Conservation (phyloP, 2,329 filamentous ascomycete species). For the Claviceps sp. region DNA sequence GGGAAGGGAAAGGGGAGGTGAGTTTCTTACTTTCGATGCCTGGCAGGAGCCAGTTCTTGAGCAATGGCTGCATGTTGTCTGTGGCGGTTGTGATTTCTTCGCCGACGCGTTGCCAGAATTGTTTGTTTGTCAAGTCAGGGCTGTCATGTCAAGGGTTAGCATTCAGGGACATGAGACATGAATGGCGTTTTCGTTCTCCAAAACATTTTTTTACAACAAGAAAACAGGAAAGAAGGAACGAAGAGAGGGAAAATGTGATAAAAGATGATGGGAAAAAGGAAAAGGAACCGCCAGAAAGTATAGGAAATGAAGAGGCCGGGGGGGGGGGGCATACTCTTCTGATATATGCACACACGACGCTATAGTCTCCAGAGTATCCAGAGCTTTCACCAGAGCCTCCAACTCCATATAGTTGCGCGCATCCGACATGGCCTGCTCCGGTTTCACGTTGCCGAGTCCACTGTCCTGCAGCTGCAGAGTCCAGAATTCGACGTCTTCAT, state of each 20-base stretch:
- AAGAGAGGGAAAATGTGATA: neutral
- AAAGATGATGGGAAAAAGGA: neutral
- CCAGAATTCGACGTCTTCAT: conserved; percentile 29
- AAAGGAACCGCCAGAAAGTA: neutral
- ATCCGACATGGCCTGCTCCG: conserved; percentile 33
- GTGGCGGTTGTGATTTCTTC: conserved; percentile 40
- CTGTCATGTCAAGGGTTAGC: conserved; percentile 10
- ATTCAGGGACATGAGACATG: neutral
- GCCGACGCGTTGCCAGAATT: conserved; percentile 42
- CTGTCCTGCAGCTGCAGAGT: conserved; percentile 21
- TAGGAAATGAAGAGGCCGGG: neutral
- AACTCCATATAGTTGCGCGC: conserved; percentile 55
- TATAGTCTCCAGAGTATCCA: conserved; percentile 57
- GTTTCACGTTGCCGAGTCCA: conserved; percentile 22
- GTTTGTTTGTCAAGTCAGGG: conserved; percentile 24
- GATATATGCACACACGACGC: conserved; percentile 40
- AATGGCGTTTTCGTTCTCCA: too few species aligned
- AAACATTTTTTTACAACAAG: too few species aligned
- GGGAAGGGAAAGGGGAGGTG: neutral
- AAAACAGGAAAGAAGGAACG: neutral
- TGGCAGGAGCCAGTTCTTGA: conserved; percentile 49
- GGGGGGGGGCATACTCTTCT: conserved; percentile 30
- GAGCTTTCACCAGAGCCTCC: conserved; percentile 49
- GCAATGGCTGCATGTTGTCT: conserved; percentile 44
- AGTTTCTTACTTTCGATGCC: conserved; percentile 39